These are phyloP conservation scores for Melampsora americana DNA, from an alignment of 1,284 basidiomycete species.

Conservation along the genomic window DNA sequence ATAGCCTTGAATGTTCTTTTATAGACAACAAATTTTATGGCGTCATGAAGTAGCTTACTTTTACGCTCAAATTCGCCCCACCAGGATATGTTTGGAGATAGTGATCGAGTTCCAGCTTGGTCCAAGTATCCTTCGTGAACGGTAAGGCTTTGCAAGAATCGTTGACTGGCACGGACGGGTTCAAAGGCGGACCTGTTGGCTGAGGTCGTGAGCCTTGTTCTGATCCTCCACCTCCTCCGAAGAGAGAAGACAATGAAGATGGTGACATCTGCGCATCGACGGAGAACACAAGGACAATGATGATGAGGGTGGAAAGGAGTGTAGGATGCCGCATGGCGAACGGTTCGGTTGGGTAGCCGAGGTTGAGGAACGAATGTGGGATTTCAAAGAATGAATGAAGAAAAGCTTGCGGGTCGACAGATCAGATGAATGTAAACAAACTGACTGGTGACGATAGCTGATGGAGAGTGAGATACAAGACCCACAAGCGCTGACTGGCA, in stretches of 20 bases:
- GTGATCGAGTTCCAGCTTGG: constrained; percentile 24
- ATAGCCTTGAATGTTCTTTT: not conserved
- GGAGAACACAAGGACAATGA: not conserved
- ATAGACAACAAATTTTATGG: not conserved
- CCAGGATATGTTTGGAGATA: constrained; percentile 38
- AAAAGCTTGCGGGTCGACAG: too few relatives aligned
- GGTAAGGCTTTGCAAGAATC: constrained; percentile 22
- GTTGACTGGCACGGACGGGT: constrained; percentile 33
- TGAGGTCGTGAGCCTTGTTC: not conserved
- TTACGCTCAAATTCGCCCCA: constrained; percentile 26
- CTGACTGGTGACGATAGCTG: not conserved
- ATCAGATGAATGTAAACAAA: not conserved
- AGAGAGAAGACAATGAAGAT: constrained; percentile 1
- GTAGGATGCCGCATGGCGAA: not conserved
- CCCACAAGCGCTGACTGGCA: not conserved
- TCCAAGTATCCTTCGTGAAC: constrained; percentile 39
- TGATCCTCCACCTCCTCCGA: not conserved
- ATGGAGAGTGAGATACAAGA: not conserved
- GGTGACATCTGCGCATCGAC: not conserved
- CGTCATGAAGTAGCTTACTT: constrained; percentile 17
- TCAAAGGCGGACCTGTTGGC: constrained; percentile 19
- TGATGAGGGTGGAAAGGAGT: not conserved
- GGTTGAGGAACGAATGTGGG: not conserved
- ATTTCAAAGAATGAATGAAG: not conserved
- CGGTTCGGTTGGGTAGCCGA: not conserved